Conservation (phyloP, 2,329 filamentous ascomycete genomes). For the Cylindrodendrum hubeiense region DNA sequence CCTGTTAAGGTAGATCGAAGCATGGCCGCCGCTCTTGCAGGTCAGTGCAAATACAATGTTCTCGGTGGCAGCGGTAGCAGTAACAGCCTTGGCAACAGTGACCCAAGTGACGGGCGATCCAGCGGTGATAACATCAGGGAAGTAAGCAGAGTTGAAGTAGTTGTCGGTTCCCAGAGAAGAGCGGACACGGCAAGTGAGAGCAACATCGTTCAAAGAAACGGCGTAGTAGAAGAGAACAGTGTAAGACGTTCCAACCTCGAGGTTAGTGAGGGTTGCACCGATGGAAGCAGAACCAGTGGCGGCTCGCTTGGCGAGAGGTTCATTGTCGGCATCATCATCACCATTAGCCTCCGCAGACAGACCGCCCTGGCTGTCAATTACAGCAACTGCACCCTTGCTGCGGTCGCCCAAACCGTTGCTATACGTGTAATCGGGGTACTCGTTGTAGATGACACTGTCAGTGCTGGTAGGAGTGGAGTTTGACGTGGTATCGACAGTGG, state of each 20-base stretch:
- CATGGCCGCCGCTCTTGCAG: slow-evolving; percentile 20
- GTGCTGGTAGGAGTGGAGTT: neutral
- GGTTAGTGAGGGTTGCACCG: neutral
- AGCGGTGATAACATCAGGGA: neutral
- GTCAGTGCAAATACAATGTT: slow-evolving; percentile 26
- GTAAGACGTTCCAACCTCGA: slow-evolving; percentile 27
- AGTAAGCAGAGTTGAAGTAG: slow-evolving; percentile 17
- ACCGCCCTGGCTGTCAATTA: neutral
- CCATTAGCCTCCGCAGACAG: neutral
- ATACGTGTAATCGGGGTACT: neutral
- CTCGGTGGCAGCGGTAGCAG: neutral
- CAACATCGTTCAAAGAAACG: slow-evolving; percentile 6
- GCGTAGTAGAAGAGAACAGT: slow-evolving; percentile 37
- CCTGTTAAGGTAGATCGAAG: slow-evolving; percentile 28
- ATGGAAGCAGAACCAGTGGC: neutral
- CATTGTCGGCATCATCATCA: neutral
- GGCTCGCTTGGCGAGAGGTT: neutral
- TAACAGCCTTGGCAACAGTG: slow-evolving; percentile 7
- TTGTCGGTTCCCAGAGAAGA: slow-evolving; percentile 21
- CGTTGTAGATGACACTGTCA: neutral
- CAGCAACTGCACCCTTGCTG: too few species aligned
- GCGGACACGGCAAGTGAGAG: slow-evolving; percentile 22
- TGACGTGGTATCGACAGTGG: neutral
- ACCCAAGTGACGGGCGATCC: slow-evolving; percentile 8
- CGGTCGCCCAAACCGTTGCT: neutral